These are phyloP conservation scores for Paecilomyces sp. DNA, from an alignment of 2,329 filamentous ascomycete species.

Conservation along the genomic window DNA sequence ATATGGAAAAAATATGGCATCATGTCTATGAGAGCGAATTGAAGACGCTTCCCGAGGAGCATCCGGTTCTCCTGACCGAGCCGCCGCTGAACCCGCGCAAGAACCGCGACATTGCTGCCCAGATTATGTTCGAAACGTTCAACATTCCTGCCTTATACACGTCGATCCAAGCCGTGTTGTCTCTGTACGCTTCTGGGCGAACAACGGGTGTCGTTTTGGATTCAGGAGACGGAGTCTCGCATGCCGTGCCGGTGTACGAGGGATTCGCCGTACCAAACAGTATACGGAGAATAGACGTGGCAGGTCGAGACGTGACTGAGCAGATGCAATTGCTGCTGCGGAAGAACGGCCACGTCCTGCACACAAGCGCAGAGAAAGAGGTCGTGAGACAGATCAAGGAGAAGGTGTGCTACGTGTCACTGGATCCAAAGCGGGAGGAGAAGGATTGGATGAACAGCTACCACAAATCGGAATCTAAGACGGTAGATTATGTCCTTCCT, in stretches of 20 bases:
- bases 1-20: slow-evolving; percentile 56
- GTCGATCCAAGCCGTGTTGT: slow-evolving; percentile 93
- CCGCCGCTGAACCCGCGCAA: slow-evolving; percentile 89
- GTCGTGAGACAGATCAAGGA: slow-evolving; percentile 98
- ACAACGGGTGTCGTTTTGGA: slow-evolving; percentile 96
- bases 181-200: slow-evolving; percentile 88
- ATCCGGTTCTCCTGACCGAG: slow-evolving; percentile 93
- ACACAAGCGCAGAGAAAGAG: slow-evolving; percentile 98
- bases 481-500: slow-evolving; percentile 79
- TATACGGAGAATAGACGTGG: slow-evolving; percentile 92
- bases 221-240: slow-evolving; percentile 90
- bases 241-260: slow-evolving; percentile 95
- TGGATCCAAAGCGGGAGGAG: slow-evolving; percentile 88
- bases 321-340: slow-evolving; percentile 84
- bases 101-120: slow-evolving; percentile 92
- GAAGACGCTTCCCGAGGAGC: slow-evolving; percentile 97
- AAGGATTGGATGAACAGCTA: slow-evolving; percentile 78
- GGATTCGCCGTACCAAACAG: slow-evolving; percentile 95
- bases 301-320: slow-evolving; percentile 92
- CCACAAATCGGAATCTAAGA: slow-evolving; percentile 69
- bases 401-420: slow-evolving; percentile 74
- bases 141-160: slow-evolving; percentile 95
- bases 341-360: slow-evolving; percentile 90
- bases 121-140: slow-evolving; percentile 98
- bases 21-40: slow-evolving; percentile 94